These are phyloP conservation scores for Cordyceps cicadae DNA, from an alignment of 2,329 filamentous ascomycete species.

Conservation along the genomic window DNA sequence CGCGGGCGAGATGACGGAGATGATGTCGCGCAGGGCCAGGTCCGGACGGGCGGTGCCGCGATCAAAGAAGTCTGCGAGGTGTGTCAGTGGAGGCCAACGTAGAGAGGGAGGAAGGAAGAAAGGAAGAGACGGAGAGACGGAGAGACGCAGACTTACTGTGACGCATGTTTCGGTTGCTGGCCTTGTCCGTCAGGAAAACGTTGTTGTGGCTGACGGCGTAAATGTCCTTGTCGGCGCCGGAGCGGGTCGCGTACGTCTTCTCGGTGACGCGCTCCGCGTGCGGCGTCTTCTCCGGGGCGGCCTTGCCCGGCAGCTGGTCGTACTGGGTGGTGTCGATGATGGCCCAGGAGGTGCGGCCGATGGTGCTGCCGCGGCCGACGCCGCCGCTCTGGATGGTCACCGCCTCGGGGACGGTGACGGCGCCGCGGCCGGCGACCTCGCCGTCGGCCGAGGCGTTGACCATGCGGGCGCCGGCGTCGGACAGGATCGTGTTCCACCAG, in stretches of 20 bases:
- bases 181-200: conserved; percentile 11
- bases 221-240: background rate
- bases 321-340: conserved; percentile 12
- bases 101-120: no score
- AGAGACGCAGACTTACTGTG: conserved; percentile 5
- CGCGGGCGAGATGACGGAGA: background rate
- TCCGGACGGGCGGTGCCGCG: conserved; percentile 9
- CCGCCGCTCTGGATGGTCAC: background rate
- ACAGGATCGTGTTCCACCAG: conserved; percentile 5
- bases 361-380: background rate
- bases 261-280: background rate
- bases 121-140: background rate
- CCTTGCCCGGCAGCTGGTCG: conserved; percentile 7
- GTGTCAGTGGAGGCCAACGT: no score
- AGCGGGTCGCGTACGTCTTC: background rate
- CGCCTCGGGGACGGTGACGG: background rate
- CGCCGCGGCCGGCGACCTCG: background rate
- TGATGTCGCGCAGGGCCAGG: conserved; percentile 3
- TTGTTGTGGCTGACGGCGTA: conserved; percentile 9
- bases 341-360: conserved; percentile 10
- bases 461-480: conserved; percentile 6
- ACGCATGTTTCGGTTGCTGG: conserved; percentile 7
- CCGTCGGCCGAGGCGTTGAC: conserved; percentile 2
- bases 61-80: conserved; percentile 9
- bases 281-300: background rate